A percentile compares a stretch with the other conserved stretches of the same genome.
These are phyloP conservation scores for Pleurotus salmoneostramineus DNA, from an alignment of 768 basidiomycete genomes.

Conservation along the genomic window DNA sequence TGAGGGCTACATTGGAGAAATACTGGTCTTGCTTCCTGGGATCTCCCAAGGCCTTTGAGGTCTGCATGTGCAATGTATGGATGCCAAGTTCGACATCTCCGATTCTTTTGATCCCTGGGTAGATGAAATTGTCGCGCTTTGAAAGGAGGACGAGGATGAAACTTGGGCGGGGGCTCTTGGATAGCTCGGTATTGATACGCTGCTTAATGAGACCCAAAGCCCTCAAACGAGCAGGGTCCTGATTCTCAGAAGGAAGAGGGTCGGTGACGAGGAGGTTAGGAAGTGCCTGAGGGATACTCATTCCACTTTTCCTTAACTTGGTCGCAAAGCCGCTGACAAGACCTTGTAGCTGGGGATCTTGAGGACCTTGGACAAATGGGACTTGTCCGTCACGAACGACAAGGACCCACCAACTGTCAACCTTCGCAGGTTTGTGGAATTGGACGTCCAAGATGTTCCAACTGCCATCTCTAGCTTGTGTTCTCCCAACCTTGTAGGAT, in stretches of 20 bases:
- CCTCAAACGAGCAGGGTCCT: slow-evolving; percentile 30
- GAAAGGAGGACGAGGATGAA: slow-evolving; percentile 73
- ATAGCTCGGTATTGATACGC: slow-evolving; percentile 28
- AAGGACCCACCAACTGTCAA: slow-evolving; percentile 64
- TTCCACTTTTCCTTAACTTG: slow-evolving; percentile 60
- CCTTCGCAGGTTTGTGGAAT: slow-evolving; percentile 52
- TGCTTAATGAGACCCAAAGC: slow-evolving; percentile 39
- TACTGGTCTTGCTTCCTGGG: slow-evolving; percentile 70
- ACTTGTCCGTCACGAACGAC: slow-evolving; percentile 49
- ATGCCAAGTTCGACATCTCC: slow-evolving; percentile 73
- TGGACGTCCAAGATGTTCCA: slow-evolving; percentile 79
- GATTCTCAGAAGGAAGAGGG: slow-evolving; percentile 17
- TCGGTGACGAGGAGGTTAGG: slow-evolving; percentile 34
- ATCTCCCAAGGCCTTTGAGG: slow-evolving; percentile 54
- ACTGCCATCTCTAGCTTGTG: slow-evolving; percentile 50
- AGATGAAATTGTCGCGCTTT: slow-evolving; percentile 67
- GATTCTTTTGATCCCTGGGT: slow-evolving; percentile 77
- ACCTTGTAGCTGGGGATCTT: slow-evolving; percentile 33
- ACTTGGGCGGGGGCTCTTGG: slow-evolving; percentile 36
- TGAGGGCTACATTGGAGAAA: slow-evolving; percentile 77
- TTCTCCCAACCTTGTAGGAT: slow-evolving; percentile 44
- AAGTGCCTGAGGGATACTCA: slow-evolving; percentile 35
- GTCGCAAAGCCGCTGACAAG: slow-evolving; percentile 50
- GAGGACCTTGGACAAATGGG: slow-evolving; percentile 30
- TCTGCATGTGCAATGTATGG: slow-evolving; percentile 71